Base-by-base conservation (phyloP, 2,329 filamentous ascomycete genomes). In the Monilinia polystroma region DNA sequence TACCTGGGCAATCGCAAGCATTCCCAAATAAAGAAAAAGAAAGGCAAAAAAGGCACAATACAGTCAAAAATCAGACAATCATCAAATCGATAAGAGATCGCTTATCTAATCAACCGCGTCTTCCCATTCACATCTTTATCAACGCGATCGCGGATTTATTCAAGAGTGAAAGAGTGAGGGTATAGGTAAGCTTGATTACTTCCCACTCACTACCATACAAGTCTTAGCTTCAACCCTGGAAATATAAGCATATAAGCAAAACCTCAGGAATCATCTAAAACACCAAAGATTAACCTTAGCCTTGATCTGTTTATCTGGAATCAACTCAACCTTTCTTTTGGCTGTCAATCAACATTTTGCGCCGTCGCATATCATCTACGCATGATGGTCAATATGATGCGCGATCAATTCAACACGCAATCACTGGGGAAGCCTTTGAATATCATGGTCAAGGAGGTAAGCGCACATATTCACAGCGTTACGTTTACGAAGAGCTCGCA, bases 361-460 rank as follows among this genome's bases (percentile, higher is more conserved):
- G 57, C 23, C 49, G 56, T 63, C 56, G 51, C 57, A 45, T 45
- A 63, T n/a, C 16, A 23, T n/a, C 26, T n/a, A 10, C 29, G 54
- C 16, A 62, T 70, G 64, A 60, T 64, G 12, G 41, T 70, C 54
- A 68, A 52, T 45, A 71, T 73, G 67, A 76, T 76, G 60, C 84
- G 85, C 73, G 85, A 88, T 75, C 77, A 78, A 62, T 86, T 79
- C 74, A 87, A 87, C 74, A 76, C 83, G 70, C 86, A 90, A 78
- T 91, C 90, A 68, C 83, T 93, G 63, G 90, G 90, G 69, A 78
- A 79, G 57, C 81, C 82, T 47, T 82, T 91, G 57, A 87, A 92
- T 75, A 81, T 80, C 65, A 81, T 81, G 69, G 85, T 93, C 69
- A 91, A 91, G 77, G 81, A 90, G 84, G 90, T 91, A 82, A 64